Base-by-base conservation (phyloP, 768 basidiomycete genomes). In the Hygrophoropsis aurantiaca region DNA sequence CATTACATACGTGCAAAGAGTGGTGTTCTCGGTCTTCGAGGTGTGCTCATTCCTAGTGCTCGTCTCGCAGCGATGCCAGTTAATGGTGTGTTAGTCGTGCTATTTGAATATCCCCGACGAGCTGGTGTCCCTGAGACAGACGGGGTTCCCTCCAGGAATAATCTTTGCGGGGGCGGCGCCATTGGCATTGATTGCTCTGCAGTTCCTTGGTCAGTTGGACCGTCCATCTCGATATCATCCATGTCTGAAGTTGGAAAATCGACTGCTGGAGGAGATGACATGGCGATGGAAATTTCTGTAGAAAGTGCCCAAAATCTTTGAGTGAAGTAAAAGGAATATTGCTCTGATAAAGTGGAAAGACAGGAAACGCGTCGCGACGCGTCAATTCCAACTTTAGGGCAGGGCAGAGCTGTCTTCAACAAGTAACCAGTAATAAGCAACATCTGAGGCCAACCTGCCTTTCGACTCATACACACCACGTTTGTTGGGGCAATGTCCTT, bases 241-340 rank as follows among this genome's bases (percentile, higher is more conserved):
- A 67, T 55, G 39, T 71, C 84, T 5, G 82, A 84, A 1, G 81
- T 73, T 3, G 82, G 83, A 58, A 84, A 84, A 54, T 85, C 81
- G 32, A 84, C 63, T 26, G 75, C 70, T 16, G 82, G 82, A 20
- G 82, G 82, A 34, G 82, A 85, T 7, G 83, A 84, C 83, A 85
- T 85, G 44, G 33, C 58, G 52, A 37, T 34, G 38, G n/a, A n/a
- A n/a, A 16, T 21, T 20, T 24, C 11, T n/a, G 16, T 24, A 47
- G 20, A 27, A 19, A n/a, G 46, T 20, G 19, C 25, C 27, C 37
- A 47, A 43, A 24, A 39, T 20, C 15, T 40, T 20, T 9, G 10
- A 13, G 21, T 11, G 38, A 19, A 10, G 10, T 10, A 43, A 10
- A 23, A 25, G n/a, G 42, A 43, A 10, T 26, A 43, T 7, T 32